Conservation (phyloP, 306 rosid genomes). For the Rosa rugosa region DNA sequence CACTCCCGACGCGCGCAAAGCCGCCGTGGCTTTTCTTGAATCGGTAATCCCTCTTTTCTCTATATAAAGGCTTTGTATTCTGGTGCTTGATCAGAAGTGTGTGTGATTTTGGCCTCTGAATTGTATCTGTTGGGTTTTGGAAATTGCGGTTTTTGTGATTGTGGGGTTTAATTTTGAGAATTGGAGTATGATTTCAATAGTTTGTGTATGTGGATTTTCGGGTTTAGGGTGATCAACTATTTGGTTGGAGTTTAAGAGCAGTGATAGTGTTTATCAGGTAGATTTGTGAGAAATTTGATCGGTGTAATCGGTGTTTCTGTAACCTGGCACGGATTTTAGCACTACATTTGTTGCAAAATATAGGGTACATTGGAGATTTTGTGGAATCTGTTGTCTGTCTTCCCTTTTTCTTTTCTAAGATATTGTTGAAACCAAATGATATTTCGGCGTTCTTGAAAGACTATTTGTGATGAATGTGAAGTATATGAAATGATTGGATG, state of each 20-base stretch:
- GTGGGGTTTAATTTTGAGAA: not conserved
- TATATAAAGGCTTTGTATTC: not conserved
- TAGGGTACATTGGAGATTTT: not conserved
- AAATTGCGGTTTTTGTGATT: not conserved
- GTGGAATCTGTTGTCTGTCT: not conserved
- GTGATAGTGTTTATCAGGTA: not conserved
- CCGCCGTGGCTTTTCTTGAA: conserved; percentile 76
- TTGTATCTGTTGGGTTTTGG: not conserved
- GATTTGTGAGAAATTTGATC: not conserved
- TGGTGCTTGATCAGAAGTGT: not conserved
- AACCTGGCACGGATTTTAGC: not conserved
- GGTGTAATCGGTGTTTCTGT: not conserved
- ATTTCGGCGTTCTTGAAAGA: not conserved
- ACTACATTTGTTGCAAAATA: not conserved
- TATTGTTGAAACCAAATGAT: not conserved
- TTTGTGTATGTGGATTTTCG: not conserved
- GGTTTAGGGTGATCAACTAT: not conserved
- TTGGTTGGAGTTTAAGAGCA: not conserved
- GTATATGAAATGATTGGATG: not conserved
- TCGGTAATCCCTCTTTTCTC: conserved; percentile 44
- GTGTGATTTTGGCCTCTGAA: not conserved
- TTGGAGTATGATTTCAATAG: not conserved
- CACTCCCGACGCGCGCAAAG: conserved; percentile 62
- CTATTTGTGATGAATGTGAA: not conserved
- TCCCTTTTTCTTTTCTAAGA: not conserved